Evolutionary conservation across 345 rosid species (phyloP), one percentile per base, ranked within the genome.

Genomic region (Psidium friedrichsthalianum): DNA sequence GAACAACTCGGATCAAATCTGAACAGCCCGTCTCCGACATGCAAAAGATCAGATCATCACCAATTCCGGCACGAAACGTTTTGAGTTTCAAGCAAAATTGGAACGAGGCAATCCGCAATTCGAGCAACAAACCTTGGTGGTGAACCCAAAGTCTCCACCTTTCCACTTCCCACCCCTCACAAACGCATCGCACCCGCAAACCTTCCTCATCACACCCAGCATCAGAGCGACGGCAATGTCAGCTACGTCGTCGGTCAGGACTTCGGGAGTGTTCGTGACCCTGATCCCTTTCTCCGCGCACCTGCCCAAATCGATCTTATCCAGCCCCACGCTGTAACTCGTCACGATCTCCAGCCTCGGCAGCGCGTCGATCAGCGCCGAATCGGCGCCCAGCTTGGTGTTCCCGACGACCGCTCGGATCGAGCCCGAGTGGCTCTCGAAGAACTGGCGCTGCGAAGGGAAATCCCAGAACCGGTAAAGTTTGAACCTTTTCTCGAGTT

Each of bases 231-330:
- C 89, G 5, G 94, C 94, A 84, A 88, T 83, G 86, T 93, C 95
- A 1, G 95, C 97, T 58, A 90, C 94, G 87, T 93, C 94, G 32
- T 93, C 94, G 24, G 94, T 94, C 93, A 94, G 85, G 36, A 94
- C 95, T 76, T 94, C 94, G 3, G 94, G 95, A 11, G 95, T 93
- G 82, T 92, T 92, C 29, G 95, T 87, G 52, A 93, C 95, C 84
- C 93, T 87, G 52, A 94, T 89, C 49, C 93, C 95, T 83, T 85
- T 94, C 88, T 92, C 94, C 85, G 81, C 76, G 57, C 94, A 94
- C 85, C 86, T 94, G 1, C 32, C 83, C 90, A 94, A 84, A 83
- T 93, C 95, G 86, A 94, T 87, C 89, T 90, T 92, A 59, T 94
- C 94, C 56, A 94, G 56, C 7, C 95, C 97, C 51, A 93, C 95